A percentile compares a stretch with the other conserved stretches of the same genome.
Conservation (phyloP, 768 basidiomycete species). For the Termitomyces sp. region DNA sequence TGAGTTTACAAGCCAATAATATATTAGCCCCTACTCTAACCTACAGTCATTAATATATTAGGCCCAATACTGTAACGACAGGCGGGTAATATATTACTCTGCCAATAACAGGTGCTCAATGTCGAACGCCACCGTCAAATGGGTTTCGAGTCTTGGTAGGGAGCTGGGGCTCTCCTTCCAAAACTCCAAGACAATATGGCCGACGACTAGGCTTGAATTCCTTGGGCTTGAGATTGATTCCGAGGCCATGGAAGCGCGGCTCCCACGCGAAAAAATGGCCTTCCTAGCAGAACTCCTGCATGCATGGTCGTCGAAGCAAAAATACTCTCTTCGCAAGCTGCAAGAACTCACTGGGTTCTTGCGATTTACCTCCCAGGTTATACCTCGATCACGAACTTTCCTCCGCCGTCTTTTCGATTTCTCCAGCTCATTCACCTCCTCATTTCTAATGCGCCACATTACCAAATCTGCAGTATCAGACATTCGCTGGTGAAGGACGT, state of each 20-base stretch:
- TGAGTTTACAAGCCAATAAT: too few relatives aligned
- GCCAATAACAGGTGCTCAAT: neutral
- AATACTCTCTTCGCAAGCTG: slow-evolving; percentile 21
- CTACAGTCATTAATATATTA: too few relatives aligned
- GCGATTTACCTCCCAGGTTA: slow-evolving; percentile 30
- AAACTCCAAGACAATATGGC: slow-evolving; percentile 22
- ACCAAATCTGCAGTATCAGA: slow-evolving; percentile 17
- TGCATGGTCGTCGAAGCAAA: slow-evolving; percentile 16
- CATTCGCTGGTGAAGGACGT: slow-evolving; percentile 28
- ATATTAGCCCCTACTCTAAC: too few relatives aligned
- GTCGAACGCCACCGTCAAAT: slow-evolving; percentile 14
- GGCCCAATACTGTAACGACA: too few relatives aligned
- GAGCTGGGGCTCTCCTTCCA: slow-evolving; percentile 26
- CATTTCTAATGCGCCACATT: slow-evolving; percentile 18
- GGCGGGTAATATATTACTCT: too few relatives aligned
- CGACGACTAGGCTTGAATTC: slow-evolving; percentile 18
- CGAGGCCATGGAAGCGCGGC: slow-evolving; percentile 26
- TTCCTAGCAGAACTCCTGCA: slow-evolving; percentile 20
- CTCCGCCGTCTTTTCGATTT: slow-evolving; percentile 25
- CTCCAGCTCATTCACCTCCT: slow-evolving; percentile 19
- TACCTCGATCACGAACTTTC: slow-evolving; percentile 24
- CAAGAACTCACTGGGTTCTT: slow-evolving; percentile 30
- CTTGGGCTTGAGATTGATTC: slow-evolving; percentile 20
- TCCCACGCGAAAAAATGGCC: slow-evolving; percentile 26
- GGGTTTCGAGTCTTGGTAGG: slow-evolving; percentile 11